Conservation (phyloP, 345 rosid species). For the Citrus sp. region DNA sequence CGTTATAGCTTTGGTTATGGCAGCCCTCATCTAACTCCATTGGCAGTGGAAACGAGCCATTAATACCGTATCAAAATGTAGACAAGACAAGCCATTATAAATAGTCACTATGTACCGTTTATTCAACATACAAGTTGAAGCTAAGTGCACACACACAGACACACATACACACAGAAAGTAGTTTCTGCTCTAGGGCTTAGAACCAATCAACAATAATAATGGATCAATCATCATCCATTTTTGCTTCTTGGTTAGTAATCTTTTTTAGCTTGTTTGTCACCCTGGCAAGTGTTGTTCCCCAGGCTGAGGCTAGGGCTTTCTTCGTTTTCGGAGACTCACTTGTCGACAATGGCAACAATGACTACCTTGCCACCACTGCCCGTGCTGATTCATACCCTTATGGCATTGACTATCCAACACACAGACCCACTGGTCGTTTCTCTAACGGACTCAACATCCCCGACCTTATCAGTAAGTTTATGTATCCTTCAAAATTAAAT, state of each 20-base stretch:
- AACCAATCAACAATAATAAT: not conserved
- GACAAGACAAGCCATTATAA: not conserved
- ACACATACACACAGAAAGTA: not conserved
- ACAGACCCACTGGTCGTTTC: conserved; percentile 72
- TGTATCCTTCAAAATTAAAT: not conserved
- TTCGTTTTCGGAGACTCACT: conserved; percentile 78
- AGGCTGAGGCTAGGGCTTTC: conserved; percentile 56
- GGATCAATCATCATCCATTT: conserved; percentile 7
- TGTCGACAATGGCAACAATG: conserved; percentile 87
- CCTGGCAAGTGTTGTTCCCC: conserved; percentile 23
- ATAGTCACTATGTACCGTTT: conserved; percentile 7
- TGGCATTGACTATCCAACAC: conserved; percentile 77
- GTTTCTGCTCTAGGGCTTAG: not conserved
- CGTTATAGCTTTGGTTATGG: conserved; percentile 1
- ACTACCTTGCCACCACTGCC: conserved; percentile 74
- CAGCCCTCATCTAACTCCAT: conserved; percentile 8
- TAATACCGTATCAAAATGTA: conserved; percentile 20
- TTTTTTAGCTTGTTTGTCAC: conserved; percentile 19
- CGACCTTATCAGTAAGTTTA: conserved; percentile 59
- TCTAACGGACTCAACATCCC: conserved; percentile 90
- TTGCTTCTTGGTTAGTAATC: not conserved
- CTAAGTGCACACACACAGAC: too few species aligned
- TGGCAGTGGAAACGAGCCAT: conserved; percentile 25
- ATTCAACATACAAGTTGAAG: conserved; percentile 4
- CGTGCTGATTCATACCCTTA: conserved; percentile 78